Evolutionary conservation across 306 rosid species (phyloP), one percentile per base, ranked within the genome.

Genomic region (Gynostemma pentaphyllum): DNA sequence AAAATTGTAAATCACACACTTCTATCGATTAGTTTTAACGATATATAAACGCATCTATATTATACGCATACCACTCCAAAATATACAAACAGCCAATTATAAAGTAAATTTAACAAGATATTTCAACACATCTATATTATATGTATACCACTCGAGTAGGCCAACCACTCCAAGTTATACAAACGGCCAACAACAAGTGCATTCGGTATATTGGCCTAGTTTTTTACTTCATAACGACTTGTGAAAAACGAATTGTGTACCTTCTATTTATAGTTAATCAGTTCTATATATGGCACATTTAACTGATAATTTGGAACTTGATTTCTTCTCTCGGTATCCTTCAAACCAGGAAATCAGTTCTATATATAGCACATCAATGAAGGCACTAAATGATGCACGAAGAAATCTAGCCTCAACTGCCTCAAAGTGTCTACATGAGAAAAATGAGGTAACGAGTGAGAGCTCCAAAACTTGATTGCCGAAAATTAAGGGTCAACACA

Each of bases 341-440:
- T 88, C 97, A 0, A 78, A 90, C 99, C 4, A 84, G 87, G 28
- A 89, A 89, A 80, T 94, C 99, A 10, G 87, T 94, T n/a, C n/a
- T n/a, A n/a, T n/a, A n/a, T n/a, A n/a, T n/a, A 86, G 81, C 34
- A 78, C 87, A 55, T 86, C 97, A 2, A 88, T 74, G 64, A 88
- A 88, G 62, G 97, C 82, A 78, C 95, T 86, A 29, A 71, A 84
- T 1, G 95, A 88, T 76, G 97, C 90, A 30, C 97, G 84, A 57
- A 86, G 94, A 88, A 86, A 88, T 75, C 97, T 88, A 12, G 99
- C 90, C 69, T 92, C 95, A 61, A 52, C 80, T 26, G 97, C 99
- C 80, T 84, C 95, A 53, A 88, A 86, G 73, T 84, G 90, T 78
- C 95, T 92, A 79, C 61, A 73, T 55, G 3, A 52, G 26, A 32